Conservation (phyloP, 2,329 filamentous ascomycete genomes). For the Fusarium sp. region DNA sequence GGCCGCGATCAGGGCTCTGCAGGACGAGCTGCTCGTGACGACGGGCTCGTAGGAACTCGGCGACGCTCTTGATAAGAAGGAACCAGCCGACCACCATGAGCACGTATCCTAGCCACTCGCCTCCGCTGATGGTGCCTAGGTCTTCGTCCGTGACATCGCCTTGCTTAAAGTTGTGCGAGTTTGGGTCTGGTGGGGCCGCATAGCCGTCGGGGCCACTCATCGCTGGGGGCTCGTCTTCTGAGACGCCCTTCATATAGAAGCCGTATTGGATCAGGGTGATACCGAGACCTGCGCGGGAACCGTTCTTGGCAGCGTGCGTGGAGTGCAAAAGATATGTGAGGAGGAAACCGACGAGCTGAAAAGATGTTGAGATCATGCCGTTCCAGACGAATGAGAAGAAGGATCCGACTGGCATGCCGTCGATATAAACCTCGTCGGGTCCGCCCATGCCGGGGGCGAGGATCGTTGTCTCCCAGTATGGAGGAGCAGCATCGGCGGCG, state of each 20-base stretch:
- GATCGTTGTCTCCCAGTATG: constrained; percentile 99
- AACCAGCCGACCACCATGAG: constrained; percentile 99
- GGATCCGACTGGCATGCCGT: constrained; percentile 91
- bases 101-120: constrained; percentile 90
- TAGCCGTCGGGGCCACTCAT: constrained; percentile 68
- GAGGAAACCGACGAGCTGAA: constrained; percentile 96
- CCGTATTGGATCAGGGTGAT: constrained; percentile 97
- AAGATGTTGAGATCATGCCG: constrained; percentile 96
- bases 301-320: constrained; percentile 97
- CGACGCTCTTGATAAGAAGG: constrained; percentile 91
- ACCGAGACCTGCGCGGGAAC: constrained; percentile 91
- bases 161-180: constrained; percentile 88
- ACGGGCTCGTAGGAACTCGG: constrained; percentile 87
- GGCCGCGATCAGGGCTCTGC: constrained; percentile 89
- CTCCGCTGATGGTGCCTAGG: constrained; percentile 69
- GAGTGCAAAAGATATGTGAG: constrained; percentile 98
- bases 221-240: constrained; percentile 55
- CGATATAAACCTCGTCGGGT: constrained; percentile 95
- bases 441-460: constrained; percentile 89
- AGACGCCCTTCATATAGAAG: constrained; percentile 86
- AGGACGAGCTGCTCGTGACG: constrained; percentile 93
- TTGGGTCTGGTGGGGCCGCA: constrained; percentile 83
- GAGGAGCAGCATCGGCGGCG: constrained; percentile 92
- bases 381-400: constrained; percentile 92
- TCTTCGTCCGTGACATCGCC: constrained; percentile 68